Conservation (phyloP, 345 rosid species). For the Luvunga scandens region DNA sequence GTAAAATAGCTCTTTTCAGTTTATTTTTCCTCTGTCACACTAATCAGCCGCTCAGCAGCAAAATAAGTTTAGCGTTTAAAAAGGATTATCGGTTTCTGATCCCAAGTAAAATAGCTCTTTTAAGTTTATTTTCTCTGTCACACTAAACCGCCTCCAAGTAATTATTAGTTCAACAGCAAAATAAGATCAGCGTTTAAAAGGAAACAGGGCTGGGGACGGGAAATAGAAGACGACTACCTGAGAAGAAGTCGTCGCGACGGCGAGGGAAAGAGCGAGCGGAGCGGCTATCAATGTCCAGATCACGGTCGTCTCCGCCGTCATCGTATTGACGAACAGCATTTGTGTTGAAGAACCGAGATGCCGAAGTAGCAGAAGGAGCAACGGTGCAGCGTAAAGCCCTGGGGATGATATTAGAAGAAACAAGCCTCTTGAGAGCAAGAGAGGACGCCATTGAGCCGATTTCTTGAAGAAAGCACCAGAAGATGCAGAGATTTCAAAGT, state of each 20-base stretch:
- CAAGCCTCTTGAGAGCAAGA: slow-evolving; percentile 38
- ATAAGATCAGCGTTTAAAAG: not conserved
- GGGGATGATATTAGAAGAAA: slow-evolving; percentile 24
- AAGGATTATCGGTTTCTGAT: too few relatives aligned
- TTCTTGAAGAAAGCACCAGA: not conserved
- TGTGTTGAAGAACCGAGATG: slow-evolving; percentile 42
- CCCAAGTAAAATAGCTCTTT: too few relatives aligned
- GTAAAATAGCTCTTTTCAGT: too few relatives aligned
- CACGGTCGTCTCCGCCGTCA: slow-evolving; percentile 12
- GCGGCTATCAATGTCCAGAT: slow-evolving; percentile 19
- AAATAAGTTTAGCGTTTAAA: too few relatives aligned
- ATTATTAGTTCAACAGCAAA: not conserved
- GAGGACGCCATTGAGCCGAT: slow-evolving; percentile 39
- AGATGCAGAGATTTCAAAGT: too few relatives aligned
- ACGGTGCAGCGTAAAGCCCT: slow-evolving; percentile 3
- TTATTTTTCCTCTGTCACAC: too few relatives aligned
- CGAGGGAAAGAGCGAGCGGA: slow-evolving; percentile 32
- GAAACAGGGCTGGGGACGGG: not conserved
- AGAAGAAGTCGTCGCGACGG: slow-evolving; percentile 36
- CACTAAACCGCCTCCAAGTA: not conserved
- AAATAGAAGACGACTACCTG: slow-evolving; percentile 35
- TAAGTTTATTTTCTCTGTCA: too few relatives aligned
- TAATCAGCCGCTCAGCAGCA: too few relatives aligned
- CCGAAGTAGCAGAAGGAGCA: slow-evolving; percentile 11
- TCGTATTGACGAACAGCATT: slow-evolving; percentile 32